Evolutionary conservation across 208 protist species (phyloP).

Genomic region (Leishmania martiniquensis): DNA sequence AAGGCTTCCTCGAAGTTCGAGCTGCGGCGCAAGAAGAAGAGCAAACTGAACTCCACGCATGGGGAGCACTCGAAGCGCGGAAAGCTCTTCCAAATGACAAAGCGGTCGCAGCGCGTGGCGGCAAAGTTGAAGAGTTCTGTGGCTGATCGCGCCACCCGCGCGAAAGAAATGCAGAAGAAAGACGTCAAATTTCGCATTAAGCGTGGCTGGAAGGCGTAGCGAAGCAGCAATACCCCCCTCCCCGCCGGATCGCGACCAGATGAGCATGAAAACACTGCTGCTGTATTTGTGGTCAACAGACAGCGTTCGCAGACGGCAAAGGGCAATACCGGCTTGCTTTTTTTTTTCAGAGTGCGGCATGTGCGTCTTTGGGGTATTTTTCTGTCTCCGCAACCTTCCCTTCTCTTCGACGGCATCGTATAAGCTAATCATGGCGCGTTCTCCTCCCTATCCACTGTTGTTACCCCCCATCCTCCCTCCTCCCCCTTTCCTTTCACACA

Average conservation of each 20-base stretch:
- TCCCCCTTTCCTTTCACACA: not conserved
- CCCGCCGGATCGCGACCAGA: not conserved
- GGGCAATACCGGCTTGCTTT: not conserved
- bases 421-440: conserved; percentile 8
- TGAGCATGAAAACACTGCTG: not conserved
- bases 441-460: not conserved
- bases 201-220: conserved; percentile 90
- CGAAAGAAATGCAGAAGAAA: conserved; percentile 94
- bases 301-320: not conserved
- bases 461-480: not conserved
- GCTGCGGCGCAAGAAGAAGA: conserved; percentile 91
- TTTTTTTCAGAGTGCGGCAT: not conserved
- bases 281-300: not conserved
- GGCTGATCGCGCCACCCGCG: conserved; percentile 58
- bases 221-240: not conserved
- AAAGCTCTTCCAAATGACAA: conserved; percentile 93
- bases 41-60: conserved; percentile 88
- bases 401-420: not conserved
- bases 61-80: conserved; percentile 86
- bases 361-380: not conserved
- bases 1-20: conserved; percentile 88
- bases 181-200: conserved; percentile 94
- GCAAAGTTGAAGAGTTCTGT: conserved; percentile 88
- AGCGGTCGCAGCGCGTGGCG: conserved; percentile 84
- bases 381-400: not conserved